A percentile compares a stretch with the other conserved stretches of the same genome.
phyloP scores from a whole-genome alignment of 176 grass and related monocot species.

The Bonia amplexicaulis region DNA sequence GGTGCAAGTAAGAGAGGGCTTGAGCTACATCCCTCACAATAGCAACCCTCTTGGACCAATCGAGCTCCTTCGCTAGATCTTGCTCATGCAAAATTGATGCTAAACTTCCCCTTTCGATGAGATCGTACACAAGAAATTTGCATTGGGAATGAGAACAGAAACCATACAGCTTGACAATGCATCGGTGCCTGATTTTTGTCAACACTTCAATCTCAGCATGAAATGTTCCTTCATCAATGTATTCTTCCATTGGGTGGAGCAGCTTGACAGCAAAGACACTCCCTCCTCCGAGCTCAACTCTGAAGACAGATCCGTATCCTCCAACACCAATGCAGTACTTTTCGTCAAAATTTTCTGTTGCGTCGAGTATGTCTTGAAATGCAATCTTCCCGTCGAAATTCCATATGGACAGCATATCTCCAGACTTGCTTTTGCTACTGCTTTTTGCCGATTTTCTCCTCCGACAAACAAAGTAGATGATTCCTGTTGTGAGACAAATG shows the following conservation, averaged over 20 bases:
- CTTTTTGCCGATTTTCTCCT: neutral
- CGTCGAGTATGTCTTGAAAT: neutral
- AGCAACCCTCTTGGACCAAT: neutral
- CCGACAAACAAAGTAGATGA: neutral
- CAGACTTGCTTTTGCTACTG: neutral
- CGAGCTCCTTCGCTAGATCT: neutral
- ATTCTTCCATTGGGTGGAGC: slow-evolving; percentile 11
- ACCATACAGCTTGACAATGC: slow-evolving; percentile 37
- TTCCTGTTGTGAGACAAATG: neutral
- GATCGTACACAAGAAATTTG: slow-evolving; percentile 27
- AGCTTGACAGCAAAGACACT: slow-evolving; percentile 8
- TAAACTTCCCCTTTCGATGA: slow-evolving; percentile 31
- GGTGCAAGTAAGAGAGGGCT: slow-evolving; percentile 23
- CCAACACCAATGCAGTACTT: slow-evolving; percentile 36
- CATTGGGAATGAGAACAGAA: slow-evolving; percentile 1
- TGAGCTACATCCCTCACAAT: neutral
- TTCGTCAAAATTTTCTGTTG: slow-evolving; percentile 28
- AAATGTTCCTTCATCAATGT: neutral
- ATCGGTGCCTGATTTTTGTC: slow-evolving; percentile 11
- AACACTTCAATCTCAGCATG: slow-evolving; percentile 27
- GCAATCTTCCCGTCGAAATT: slow-evolving; percentile 7
- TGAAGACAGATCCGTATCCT: slow-evolving; percentile 23
- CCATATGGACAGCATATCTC: neutral
- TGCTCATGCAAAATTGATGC: slow-evolving; percentile 4
- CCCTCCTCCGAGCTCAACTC: neutral